These are phyloP conservation scores for Podospora anserina DNA, from an alignment of 495 filamentous ascomycete species.

Conservation along the genomic window DNA sequence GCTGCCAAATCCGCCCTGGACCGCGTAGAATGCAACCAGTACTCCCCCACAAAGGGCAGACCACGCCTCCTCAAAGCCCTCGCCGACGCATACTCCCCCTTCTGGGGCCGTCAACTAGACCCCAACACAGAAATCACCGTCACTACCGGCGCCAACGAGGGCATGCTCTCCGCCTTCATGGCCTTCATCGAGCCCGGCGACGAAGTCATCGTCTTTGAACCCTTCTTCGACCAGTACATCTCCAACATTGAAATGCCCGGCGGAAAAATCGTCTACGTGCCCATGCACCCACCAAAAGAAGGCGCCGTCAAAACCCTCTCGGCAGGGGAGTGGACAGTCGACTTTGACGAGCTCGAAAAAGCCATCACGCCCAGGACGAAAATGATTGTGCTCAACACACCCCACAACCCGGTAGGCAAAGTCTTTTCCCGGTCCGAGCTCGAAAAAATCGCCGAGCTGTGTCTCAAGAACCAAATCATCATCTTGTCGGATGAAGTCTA, in stretches of 20 bases:
- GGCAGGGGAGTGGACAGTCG: conserved; percentile 81
- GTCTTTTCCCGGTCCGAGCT: conserved; percentile 83
- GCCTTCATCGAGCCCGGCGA: conserved; percentile 88
- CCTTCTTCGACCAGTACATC: conserved; percentile 98
- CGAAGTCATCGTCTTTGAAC: conserved; percentile 97
- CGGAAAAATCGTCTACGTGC: conserved; percentile 88
- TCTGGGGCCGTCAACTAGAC: conserved; percentile 74
- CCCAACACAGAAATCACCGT: conserved; percentile 90
- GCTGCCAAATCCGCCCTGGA: conserved; percentile 87
- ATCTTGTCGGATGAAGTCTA: conserved; percentile 97
- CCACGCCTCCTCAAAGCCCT: conserved; percentile 88
- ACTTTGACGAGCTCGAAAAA: conserved; percentile 77
- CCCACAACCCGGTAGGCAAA: conserved; percentile 93
- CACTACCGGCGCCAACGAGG: conserved; percentile 96
- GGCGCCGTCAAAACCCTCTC: conserved; percentile 75
- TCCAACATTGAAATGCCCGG: conserved; percentile 98
- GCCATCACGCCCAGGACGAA: conserved; percentile 83
- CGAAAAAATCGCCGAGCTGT: conserved; percentile 81
- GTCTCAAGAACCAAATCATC: conserved; percentile 88
- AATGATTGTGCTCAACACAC: conserved; percentile 87
- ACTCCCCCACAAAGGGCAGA: conserved; percentile 90
- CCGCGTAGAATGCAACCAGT: conserved; percentile 97
- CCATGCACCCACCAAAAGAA: conserved; percentile 84
- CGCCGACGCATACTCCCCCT: conserved; percentile 81
- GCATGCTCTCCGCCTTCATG: conserved; percentile 96